phyloP scores from a whole-genome alignment of 176 grass and related monocot species.

The Raddia guianensis region DNA sequence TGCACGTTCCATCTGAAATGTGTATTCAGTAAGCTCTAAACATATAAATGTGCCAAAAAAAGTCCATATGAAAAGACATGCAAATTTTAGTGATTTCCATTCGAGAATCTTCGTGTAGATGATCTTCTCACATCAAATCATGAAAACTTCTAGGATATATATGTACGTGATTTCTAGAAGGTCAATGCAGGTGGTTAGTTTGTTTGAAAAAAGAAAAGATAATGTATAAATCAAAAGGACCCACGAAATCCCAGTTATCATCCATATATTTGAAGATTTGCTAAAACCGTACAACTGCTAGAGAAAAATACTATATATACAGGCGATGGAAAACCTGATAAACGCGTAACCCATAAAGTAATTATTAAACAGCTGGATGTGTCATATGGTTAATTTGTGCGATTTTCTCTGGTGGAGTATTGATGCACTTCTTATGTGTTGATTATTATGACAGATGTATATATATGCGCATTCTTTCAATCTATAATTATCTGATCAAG shows the following conservation, averaged over 20 bases:
- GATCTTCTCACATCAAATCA: conserved; percentile 25
- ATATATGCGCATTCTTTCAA: not conserved
- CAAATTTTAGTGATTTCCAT: not conserved
- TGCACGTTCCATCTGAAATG: conserved; percentile 27
- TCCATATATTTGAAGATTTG: not conserved
- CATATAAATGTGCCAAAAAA: conserved; percentile 3
- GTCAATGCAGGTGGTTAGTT: not conserved
- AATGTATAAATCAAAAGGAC: not conserved
- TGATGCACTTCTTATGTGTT: not conserved
- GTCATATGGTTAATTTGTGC: not conserved
- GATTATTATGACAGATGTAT: not conserved
- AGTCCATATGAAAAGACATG: conserved; percentile 35
- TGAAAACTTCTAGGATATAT: not conserved
- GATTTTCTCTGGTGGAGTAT: not conserved
- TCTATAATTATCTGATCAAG: not conserved
- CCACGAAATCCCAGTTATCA: not conserved
- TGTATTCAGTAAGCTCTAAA: conserved; percentile 32
- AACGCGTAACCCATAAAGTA: not conserved
- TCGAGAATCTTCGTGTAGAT: not conserved
- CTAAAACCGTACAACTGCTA: not conserved
- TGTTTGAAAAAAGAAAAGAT: not conserved
- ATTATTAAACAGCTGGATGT: not conserved
- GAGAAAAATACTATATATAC: conserved; percentile 1
- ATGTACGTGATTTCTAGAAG: conserved; percentile 29
- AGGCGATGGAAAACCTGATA: not conserved